These are phyloP conservation scores for Tuber brumale DNA, from an alignment of 495 filamentous ascomycete species.

Conservation along the genomic window DNA sequence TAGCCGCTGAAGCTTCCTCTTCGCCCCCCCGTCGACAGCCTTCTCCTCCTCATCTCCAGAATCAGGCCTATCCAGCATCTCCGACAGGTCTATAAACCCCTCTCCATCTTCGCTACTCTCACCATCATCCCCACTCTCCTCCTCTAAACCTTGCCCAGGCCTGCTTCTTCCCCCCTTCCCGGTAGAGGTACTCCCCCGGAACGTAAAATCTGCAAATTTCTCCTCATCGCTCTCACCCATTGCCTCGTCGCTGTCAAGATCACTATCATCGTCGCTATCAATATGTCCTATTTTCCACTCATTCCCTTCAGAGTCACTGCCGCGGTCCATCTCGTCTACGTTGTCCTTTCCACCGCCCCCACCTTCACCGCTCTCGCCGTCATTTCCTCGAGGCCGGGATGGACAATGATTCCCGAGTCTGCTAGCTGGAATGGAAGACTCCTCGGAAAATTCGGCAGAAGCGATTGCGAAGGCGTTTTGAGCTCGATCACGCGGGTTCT, in stretches of 20 bases:
- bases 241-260: constrained; percentile 87
- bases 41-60: constrained; percentile 10
- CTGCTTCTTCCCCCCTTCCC: constrained; percentile 47
- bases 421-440: constrained; percentile 50
- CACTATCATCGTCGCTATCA: constrained; percentile 68
- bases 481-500: constrained; percentile 49
- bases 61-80: constrained; percentile 39
- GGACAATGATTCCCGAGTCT: constrained; percentile 52
- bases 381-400: constrained; percentile 35
- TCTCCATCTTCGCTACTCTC: constrained; percentile 45
- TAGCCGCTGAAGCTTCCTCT: constrained; percentile 19
- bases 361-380: constrained; percentile 46
- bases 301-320: constrained; percentile 81
- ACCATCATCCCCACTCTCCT: constrained; percentile 51
- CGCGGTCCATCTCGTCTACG: constrained; percentile 44
- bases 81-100: constrained; percentile 29
- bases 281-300: constrained; percentile 77
- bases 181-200: constrained; percentile 56
- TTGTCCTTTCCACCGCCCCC: constrained; percentile 10
- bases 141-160: constrained; percentile 36
- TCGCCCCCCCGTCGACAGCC: not conserved
- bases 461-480: constrained; percentile 85
- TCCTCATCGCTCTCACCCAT: constrained; percentile 87
- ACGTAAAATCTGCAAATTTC: constrained; percentile 66
- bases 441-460: constrained; percentile 53